These are phyloP conservation scores for Aspergillus sp. DNA, from an alignment of 2,329 filamentous ascomycete species.

Conservation along the genomic window DNA sequence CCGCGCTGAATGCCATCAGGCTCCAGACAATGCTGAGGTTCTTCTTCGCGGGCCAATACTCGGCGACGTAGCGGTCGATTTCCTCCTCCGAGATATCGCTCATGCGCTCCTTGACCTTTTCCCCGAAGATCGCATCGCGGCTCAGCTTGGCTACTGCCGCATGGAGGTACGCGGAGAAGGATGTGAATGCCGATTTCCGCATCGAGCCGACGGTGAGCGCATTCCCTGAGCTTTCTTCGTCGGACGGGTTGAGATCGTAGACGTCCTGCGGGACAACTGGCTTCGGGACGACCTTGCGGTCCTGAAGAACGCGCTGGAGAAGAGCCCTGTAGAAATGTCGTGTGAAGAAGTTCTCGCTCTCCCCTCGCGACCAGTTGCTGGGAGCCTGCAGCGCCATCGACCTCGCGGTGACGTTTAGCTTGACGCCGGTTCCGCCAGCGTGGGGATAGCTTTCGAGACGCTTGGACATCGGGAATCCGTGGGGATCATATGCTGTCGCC, in stretches of 20 bases:
- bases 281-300: conserved; percentile 64
- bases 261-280: conserved; percentile 27
- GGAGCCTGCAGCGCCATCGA: conserved; percentile 99
- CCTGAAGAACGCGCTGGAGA: conserved; percentile 84
- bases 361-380: conserved; percentile 73
- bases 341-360: conserved; percentile 81
- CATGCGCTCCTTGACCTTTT: conserved; percentile 58
- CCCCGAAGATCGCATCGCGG: conserved; percentile 50
- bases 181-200: conserved; percentile 66
- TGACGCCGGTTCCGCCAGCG: conserved; percentile 52
- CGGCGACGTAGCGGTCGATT: conserved; percentile 58
- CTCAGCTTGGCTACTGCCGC: conserved; percentile 69
- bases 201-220: conserved; percentile 82
- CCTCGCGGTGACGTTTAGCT: conserved; percentile 87
- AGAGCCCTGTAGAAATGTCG: conserved; percentile 88
- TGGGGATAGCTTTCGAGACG: conserved; percentile 51
- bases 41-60: conserved; percentile 59
- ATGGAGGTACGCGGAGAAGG: conserved; percentile 66
- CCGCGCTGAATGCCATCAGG: conserved; percentile 90
- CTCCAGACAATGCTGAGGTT: conserved; percentile 84
- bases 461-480: conserved; percentile 89
- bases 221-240: conserved; percentile 43
- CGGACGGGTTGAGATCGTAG: conserved; percentile 7
- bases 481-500: conserved; percentile 65
- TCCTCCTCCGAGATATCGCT: conserved; percentile 62